Percentiles rank a stretch among this genome's conserved stretches.
phyloP scores from a whole-genome alignment of 495 filamentous ascomycete species.

The Daldinia grandis region DNA sequence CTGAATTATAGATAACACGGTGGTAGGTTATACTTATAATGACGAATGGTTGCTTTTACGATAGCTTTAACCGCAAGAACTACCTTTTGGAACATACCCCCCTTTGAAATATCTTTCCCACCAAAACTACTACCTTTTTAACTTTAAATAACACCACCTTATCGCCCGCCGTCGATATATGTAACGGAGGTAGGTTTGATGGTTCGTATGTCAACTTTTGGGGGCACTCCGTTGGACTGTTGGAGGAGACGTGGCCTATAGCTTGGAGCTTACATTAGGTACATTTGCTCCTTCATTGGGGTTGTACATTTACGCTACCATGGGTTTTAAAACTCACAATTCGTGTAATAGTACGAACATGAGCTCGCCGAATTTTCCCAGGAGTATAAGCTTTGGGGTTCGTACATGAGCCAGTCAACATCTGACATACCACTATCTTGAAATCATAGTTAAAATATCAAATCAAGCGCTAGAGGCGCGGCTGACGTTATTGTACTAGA shows the following conservation, averaged over 20 bases:
- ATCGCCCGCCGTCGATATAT: too few species aligned
- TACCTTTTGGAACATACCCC: too few species aligned
- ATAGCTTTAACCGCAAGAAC: too few species aligned
- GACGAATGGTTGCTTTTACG: background rate
- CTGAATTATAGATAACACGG: background rate
- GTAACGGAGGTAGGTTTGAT: background rate
- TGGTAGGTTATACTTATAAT: background rate
- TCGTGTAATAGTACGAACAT: background rate
- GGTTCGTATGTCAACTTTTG: background rate
- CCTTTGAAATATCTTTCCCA: too few species aligned
- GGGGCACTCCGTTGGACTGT: background rate
- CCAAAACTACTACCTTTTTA: too few species aligned
- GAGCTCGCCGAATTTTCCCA: background rate
- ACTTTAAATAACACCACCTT: too few species aligned
- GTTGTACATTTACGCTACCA: background rate
- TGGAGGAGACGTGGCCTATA: background rate
- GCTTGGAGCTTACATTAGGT: background rate
- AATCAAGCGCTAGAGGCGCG: background rate
- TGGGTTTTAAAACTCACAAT: background rate
- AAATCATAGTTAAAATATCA: background rate
- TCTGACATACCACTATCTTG: background rate
- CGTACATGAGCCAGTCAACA: slow-evolving; percentile 9
- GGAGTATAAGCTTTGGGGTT: background rate
- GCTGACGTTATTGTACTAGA: slow-evolving; percentile 2
- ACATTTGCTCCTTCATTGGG: background rate